Evolutionary conservation across 1,284 basidiomycete species (phyloP), one percentile per base, ranked within the genome.

Genomic region (Trametes polyzona): DNA sequence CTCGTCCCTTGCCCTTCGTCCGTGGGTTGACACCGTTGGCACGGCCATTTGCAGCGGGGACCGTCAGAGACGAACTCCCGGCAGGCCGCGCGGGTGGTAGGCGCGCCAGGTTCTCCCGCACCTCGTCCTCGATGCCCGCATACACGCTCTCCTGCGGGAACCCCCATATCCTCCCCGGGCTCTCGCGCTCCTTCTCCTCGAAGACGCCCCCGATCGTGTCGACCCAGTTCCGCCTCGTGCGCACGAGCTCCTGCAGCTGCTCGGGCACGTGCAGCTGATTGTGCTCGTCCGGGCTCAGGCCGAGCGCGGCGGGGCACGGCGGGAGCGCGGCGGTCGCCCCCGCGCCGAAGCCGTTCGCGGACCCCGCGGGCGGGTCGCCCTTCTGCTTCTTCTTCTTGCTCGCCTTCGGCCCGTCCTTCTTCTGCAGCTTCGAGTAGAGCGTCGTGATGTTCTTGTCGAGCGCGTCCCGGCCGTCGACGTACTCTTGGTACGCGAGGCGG

Each of bases 401-500:
- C 21, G 78, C 70, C 68, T 90, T 89, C 6, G 87, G 86, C 2
- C 73, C 79, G 54, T 88, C 86, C 69, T 88, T 87, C 78, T 87
- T 88, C 77, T 90, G 87, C 58, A 91, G 80, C 70, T 89, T 91
- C 35, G 82, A 69, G 65, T 86, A 91, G 21, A 86, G 76, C n/a
- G 79, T 80, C 39, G 79, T 73, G 66, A 96, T 91, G 65, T 87
- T 87, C 75, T 87, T 89, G 76, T 96, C 95, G 41, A 96, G 80
- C 4, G 87, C 81, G 56, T 95, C 93, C 16, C 92, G 83, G 5
- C 84, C 72, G 29, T 90, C 87, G 59, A 92, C 75, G 73, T 95
- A 96, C 67, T 96, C 94, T 69, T 94, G 92, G 71, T 93, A 93
- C 3, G 88, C 95, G 43, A 98, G 82, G 17, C 95, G 84, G 65